Percentiles rank a stretch among this genome's conserved stretches.
These are phyloP conservation scores for Pharnaceum exiguum DNA, from an alignment of 148 eudicot species.

Conservation along the genomic window DNA sequence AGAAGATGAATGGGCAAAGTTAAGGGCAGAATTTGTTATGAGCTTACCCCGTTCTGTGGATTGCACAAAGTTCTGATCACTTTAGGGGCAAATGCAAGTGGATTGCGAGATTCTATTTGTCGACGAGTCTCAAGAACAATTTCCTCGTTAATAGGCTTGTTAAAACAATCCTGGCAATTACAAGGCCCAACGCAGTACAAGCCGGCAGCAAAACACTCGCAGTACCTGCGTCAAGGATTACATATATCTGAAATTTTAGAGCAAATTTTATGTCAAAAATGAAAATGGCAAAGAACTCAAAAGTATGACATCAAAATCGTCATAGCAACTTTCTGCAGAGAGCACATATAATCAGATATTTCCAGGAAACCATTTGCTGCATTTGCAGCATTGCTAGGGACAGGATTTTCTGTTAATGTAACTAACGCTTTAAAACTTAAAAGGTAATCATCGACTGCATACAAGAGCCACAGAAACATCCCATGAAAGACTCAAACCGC, in stretches of 20 bases:
- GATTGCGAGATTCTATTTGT: slow-evolving; percentile 48
- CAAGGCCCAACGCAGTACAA: slow-evolving; percentile 47
- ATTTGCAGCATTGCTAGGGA: too few species aligned
- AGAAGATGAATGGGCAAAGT: not conserved
- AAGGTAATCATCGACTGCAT: too few species aligned
- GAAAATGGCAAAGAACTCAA: not conserved
- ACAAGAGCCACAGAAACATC: too few species aligned
- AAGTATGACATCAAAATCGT: too few species aligned
- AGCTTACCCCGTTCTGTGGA: slow-evolving; percentile 24
- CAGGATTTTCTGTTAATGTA: too few species aligned
- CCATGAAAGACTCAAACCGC: too few species aligned
- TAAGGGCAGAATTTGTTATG: not conserved
- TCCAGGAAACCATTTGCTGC: too few species aligned
- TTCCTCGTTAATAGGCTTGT: slow-evolving; percentile 39
- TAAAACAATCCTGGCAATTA: slow-evolving; percentile 38
- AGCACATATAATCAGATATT: too few species aligned
- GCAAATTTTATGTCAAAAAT: not conserved
- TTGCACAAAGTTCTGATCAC: slow-evolving; percentile 26
- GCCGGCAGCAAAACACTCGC: slow-evolving; percentile 50
- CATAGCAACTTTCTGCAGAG: too few species aligned
- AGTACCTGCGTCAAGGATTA: slow-evolving; percentile 30
- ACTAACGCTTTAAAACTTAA: too few species aligned
- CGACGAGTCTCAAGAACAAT: slow-evolving; percentile 40
- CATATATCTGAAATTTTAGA: not conserved
- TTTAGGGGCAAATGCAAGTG: slow-evolving; percentile 51